phyloP scores from a whole-genome alignment of 2,329 filamentous ascomycete species.

The Moelleriella libera region DNA sequence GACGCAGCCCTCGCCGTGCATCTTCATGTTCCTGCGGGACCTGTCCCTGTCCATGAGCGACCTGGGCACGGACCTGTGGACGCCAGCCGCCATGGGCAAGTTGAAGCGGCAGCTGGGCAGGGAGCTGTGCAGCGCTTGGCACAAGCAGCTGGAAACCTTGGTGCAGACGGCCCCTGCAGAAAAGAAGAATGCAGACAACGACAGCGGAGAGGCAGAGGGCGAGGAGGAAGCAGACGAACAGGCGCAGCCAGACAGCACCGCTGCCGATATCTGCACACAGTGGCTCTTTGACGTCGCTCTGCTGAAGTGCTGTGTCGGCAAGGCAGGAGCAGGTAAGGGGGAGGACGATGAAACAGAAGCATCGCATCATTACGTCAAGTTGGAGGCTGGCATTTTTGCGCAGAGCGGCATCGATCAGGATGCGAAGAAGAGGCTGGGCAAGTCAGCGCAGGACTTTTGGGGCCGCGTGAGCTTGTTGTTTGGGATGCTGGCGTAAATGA shows the following conservation, averaged over 20 bases:
- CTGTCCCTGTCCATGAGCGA: constrained; percentile 54
- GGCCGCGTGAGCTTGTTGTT: constrained; percentile 72
- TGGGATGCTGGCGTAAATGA: constrained; percentile 45
- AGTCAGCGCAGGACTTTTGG: constrained; percentile 64
- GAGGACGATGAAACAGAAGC: constrained; percentile 6
- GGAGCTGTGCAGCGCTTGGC: constrained; percentile 36
- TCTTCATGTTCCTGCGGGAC: constrained; percentile 57
- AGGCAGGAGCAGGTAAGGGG: constrained; percentile 2
- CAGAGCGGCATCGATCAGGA: constrained; percentile 34
- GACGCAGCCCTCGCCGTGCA: constrained; percentile 59
- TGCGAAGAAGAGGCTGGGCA: constrained; percentile 38
- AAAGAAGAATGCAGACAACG: neutral
- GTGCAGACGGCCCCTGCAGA: neutral
- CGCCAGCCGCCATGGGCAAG: constrained; percentile 44
- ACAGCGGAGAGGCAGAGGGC: constrained; percentile 5
- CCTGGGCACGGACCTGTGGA: constrained; percentile 71
- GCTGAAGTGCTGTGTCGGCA: constrained; percentile 30
- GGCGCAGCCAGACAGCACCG: constrained; percentile 10
- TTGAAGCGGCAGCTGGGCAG: constrained; percentile 45
- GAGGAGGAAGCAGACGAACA: constrained; percentile 2
- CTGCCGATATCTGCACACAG: constrained; percentile 37
- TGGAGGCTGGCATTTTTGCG: constrained; percentile 31
- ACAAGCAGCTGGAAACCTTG: constrained; percentile 21
- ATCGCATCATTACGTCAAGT: constrained; percentile 19
- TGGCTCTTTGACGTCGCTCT: constrained; percentile 47